A percentile compares a stretch with the other conserved stretches of the same genome.
Conservation (phyloP, 371 early-diverging fungal species). For the Syncephalis fuscata region DNA sequence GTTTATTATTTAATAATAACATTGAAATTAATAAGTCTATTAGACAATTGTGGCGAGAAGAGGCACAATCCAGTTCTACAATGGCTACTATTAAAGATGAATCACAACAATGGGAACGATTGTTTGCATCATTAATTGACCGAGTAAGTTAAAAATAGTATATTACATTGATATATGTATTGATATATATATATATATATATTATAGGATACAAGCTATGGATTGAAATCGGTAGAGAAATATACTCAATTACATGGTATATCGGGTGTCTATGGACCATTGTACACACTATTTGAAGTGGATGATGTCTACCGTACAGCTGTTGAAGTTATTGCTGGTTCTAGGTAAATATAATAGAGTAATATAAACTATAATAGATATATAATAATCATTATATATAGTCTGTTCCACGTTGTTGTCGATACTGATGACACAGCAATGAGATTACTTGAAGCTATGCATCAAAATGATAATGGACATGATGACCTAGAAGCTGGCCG, state of each 20-base stretch:
- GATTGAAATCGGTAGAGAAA: conserved; percentile 47
- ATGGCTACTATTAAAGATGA: not conserved
- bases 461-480: conserved; percentile 19
- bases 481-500: conserved; percentile 41
- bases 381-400: conserved; percentile 8
- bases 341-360: conserved; percentile 27
- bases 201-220: conserved; percentile 54
- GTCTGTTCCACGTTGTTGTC: conserved; percentile 95
- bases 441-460: conserved; percentile 53
- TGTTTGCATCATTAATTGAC: conserved; percentile 11
- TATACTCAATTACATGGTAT: conserved; percentile 44
- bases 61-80: not conserved
- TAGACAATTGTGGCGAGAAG: not conserved
- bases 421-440: conserved; percentile 87
- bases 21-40: too few species aligned
- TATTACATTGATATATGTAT: conserved; percentile 1
- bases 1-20: too few species aligned
- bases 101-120: not conserved
- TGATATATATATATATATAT: conserved; percentile 19
- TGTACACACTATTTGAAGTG: conserved; percentile 83
- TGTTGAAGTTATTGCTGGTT: conserved; percentile 83
- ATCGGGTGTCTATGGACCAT: conserved; percentile 74
- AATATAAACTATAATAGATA: not conserved
- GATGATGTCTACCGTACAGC: conserved; percentile 68
- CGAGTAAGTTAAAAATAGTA: conserved; percentile 2